Base-by-base conservation (phyloP, 495 filamentous ascomycete genomes). In the Lindgomyces ingoldianus region DNA sequence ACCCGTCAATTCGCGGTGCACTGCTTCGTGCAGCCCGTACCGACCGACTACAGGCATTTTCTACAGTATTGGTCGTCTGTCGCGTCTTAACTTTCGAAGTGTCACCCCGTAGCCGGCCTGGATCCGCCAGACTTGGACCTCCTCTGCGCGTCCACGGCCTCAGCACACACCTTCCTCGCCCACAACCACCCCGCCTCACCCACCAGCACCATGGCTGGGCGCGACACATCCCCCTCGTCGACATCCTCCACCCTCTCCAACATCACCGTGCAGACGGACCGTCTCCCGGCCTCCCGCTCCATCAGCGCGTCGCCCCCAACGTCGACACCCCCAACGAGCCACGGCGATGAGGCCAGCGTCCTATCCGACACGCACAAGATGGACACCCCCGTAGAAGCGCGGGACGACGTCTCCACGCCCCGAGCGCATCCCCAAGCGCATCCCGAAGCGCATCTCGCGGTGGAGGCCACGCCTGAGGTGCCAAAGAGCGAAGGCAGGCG, bases 251-350 rank as follows among this genome's bases (percentile, higher is more conserved):
- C 56, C 0, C 39, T 41, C 10, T 71, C 68, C 16, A 41, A 26
- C 44, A 54, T 65, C 60, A 61, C 50, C 9, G 63, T 64, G 8
- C 46, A 30, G 41, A 44, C 46, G 18, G 39, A 30, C 3, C 19
- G 59, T 27, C 60, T 60, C 44, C 45, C 36, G 36, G 47, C 36
- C 12, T 57, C 64, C 22, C 60, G 55, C 64, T 67, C 64, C 29
- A 25, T 50, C 24, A 56, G 48, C 68, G 64, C 68, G 64, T 71
- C 68, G 18, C 57, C 67, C 24, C 52, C 60, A 29, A 65, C 41
- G 22, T 71, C 72, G 6, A 75, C 73, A 21, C 73, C 73, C n/a
- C 65, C 70, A 1, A 75, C 73, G 46, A 75, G 73, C 54, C 58
- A 64, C 33, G 57, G 51, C 21, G 73, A 75, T 46, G 64, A 67